Evolutionary conservation across 2,329 filamentous ascomycete genomes (phyloP).

Genomic region (Fusarium domesticum): DNA sequence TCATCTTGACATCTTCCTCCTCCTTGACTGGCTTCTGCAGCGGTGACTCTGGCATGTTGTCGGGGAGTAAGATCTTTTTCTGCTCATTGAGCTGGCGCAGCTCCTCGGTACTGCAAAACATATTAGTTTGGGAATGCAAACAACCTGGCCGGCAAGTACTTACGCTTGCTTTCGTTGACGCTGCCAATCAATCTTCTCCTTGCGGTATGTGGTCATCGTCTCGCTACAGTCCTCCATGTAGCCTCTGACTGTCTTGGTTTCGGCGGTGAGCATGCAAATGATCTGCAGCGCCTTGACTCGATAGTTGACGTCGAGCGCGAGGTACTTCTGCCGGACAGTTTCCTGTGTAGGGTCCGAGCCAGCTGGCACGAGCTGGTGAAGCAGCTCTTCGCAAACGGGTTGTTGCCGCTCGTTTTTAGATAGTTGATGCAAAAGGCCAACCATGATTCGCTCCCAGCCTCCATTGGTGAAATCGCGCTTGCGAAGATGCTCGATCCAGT

Average conservation of each 20-base stretch:
- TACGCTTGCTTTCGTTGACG: constrained; percentile 67
- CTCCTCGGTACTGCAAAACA: constrained; percentile 59
- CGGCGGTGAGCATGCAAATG: constrained; percentile 78
- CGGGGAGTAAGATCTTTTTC: constrained; percentile 67
- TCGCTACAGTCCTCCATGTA: constrained; percentile 92
- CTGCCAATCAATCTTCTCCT: constrained; percentile 93
- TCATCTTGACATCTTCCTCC: constrained; percentile 60
- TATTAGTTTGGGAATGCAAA: constrained; percentile 3
- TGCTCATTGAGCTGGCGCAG: constrained; percentile 69
- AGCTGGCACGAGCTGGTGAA: constrained; percentile 77
- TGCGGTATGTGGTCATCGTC: constrained; percentile 90
- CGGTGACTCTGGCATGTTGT: constrained; percentile 66
- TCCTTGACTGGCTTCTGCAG: constrained; percentile 46
- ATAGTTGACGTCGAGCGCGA: constrained; percentile 74
- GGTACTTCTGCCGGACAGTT: constrained; percentile 70
- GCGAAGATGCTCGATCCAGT: constrained; percentile 82
- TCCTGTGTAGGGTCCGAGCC: constrained; percentile 72
- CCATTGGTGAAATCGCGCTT: constrained; percentile 83
- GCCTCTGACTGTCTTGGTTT: constrained; percentile 79
- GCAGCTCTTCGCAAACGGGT: constrained; percentile 71
- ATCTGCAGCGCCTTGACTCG: constrained; percentile 79
- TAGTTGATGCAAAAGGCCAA: constrained; percentile 81
- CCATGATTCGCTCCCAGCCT: constrained; percentile 87
- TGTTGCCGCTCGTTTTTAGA: constrained; percentile 71
- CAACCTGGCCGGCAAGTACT: constrained; percentile 31